Base-by-base conservation (phyloP, 1,284 basidiomycete species). In the Afroboletus lepidellus region DNA sequence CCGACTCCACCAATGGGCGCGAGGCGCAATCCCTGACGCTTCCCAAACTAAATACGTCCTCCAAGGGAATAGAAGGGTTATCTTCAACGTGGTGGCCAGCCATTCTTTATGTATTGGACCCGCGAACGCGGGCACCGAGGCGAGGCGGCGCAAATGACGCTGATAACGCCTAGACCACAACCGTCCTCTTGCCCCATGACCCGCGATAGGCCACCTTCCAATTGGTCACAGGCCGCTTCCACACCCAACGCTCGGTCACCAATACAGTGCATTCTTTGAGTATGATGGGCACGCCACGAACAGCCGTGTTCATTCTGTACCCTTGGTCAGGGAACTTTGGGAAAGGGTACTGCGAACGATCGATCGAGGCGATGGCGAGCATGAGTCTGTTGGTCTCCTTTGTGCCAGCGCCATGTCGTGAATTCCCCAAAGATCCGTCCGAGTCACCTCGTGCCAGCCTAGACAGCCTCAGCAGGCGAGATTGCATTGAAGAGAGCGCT, bases 1-100 rank as follows among this genome's bases (percentile, higher is more conserved):
- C 61, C 53, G 54, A 65, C 59, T 46, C 57, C 53, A 29, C 49
- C 51, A 51, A 61, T 60, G n/a, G 27, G 38, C 11, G 41, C 11
- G 38, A 44, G 61, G 63, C 59, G 59, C 53, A 62, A 58, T 36
- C 25, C 18, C 11, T 29, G 16, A 12, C 21, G 7, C 30, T 12
- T 38, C 39, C 21, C 38, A 30, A 33, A 48, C 3, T 44, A 7
- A 20, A 46, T 37, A 37, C n/a, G 24, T 23, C 6, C 20, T 9
- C 21, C 38, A 21, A 12, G 7, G 42, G 42, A 32, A 34, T 33
- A 7, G 43, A 34, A 45, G 43, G 33, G 24, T 25, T 45, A 36
- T 45, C 44, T 33, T 6, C n/a, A 45, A 27, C 23, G 44, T 13
- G 43, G 33, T 34, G n/a, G 41, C n/a, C 11, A 23, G 42, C n/a